A percentile compares a stretch with the other conserved stretches of the same genome.
Evolutionary conservation across 2,329 filamentous ascomycete genomes (phyloP).

Genomic region (Clonostachys rhizophaga): DNA sequence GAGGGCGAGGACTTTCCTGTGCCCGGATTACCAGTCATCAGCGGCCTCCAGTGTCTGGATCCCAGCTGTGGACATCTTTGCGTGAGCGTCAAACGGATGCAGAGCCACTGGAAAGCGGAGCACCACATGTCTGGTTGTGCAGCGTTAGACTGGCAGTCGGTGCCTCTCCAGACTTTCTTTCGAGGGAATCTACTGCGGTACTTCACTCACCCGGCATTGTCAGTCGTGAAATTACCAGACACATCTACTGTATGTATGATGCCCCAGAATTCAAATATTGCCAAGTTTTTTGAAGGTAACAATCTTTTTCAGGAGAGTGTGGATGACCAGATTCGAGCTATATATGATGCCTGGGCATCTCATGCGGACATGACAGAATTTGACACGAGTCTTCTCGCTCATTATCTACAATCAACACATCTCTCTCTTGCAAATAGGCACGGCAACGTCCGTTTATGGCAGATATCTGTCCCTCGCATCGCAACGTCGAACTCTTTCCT

Average conservation of each 20-base stretch:
- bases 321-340: background rate
- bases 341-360: background rate
- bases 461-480: background rate
- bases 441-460: background rate
- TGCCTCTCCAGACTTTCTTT: conserved; percentile 7
- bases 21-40: conserved; percentile 1
- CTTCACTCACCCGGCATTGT: conserved; percentile 2
- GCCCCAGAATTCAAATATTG: too few relatives aligned
- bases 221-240: background rate
- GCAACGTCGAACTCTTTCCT: background rate
- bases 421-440: background rate
- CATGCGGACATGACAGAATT: background rate
- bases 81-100: conserved; percentile 9
- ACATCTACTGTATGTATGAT: background rate
- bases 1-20: conserved; percentile 4
- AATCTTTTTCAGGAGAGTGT: too few relatives aligned
- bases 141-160: conserved; percentile 2
- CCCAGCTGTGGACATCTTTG: conserved; percentile 5
- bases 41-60: conserved; percentile 3
- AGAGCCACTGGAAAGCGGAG: conserved; percentile 6
- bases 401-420: conserved; percentile 2
- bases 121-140: conserved; percentile 2
- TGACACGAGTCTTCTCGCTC: background rate
- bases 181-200: conserved; percentile 7
- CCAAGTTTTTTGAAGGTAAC: too few relatives aligned